Percentiles rank a stretch among this genome's conserved stretches.
Conservation (phyloP, 1,139 yeast genomes). For the Zygoascus meyerae region DNA sequence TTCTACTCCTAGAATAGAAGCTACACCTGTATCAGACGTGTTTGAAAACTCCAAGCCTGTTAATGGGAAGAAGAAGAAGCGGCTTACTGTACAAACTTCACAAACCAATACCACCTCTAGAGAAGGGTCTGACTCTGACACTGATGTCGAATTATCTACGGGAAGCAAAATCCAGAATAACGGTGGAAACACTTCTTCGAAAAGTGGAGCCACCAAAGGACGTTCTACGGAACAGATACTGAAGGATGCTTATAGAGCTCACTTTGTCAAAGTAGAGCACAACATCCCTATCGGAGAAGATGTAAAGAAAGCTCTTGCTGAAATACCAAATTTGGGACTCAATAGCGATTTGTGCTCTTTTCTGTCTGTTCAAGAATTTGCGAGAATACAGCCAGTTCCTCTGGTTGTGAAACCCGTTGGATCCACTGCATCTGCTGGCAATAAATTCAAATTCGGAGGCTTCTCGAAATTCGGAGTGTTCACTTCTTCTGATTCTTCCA, state of each 20-base stretch:
- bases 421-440: constrained; percentile 42
- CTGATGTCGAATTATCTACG: constrained; percentile 8
- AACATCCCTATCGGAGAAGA: constrained; percentile 9
- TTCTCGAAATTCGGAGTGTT: constrained; percentile 64
- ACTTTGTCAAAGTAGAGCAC: constrained; percentile 19
- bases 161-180: background rate
- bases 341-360: constrained; percentile 20
- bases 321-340: constrained; percentile 17
- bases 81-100: constrained; percentile 18
- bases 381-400: constrained; percentile 23
- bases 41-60: constrained; percentile 3
- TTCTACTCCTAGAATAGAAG: constrained; percentile 4
- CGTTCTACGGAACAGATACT: constrained; percentile 11
- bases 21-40: constrained; percentile 5
- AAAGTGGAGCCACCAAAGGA: constrained; percentile 7
- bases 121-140: constrained; percentile 15
- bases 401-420: constrained; percentile 31
- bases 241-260: constrained; percentile 19
- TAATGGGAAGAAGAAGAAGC: constrained; percentile 10
- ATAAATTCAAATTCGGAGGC: constrained; percentile 64
- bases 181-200: background rate
- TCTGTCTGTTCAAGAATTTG: constrained; percentile 24
- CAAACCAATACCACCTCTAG: constrained; percentile 9
- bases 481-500: constrained; percentile 26
- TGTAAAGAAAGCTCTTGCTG: constrained; percentile 12